Conservation (phyloP, 177 flowering plant species). For the Vitis hybrid region DNA sequence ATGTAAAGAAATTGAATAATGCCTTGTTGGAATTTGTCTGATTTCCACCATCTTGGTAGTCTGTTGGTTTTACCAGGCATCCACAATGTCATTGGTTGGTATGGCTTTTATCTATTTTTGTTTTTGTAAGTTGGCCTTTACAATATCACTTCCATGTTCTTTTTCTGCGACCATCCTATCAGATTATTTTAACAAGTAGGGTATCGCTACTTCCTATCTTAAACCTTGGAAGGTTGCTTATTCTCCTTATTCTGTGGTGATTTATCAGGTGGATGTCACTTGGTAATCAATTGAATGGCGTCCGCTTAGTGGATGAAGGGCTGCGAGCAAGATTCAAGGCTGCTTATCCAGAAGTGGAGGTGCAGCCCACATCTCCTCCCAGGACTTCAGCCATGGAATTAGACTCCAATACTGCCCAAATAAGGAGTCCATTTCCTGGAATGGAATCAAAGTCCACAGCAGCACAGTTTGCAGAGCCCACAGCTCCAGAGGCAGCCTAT, state of each 20-base stretch:
- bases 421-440: slow-evolving; percentile 54
- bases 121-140: too few relatives aligned
- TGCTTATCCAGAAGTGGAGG: slow-evolving; percentile 94
- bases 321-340: slow-evolving; percentile 94
- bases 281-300: slow-evolving; percentile 92
- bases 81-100: too few relatives aligned
- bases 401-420: slow-evolving; percentile 45
- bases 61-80: too few relatives aligned
- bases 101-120: too few relatives aligned
- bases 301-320: slow-evolving; percentile 88
- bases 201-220: too few relatives aligned
- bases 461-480: slow-evolving; percentile 33
- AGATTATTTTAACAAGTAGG: too few relatives aligned
- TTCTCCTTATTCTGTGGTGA: neutral
- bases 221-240: neutral
- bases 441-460: slow-evolving; percentile 42
- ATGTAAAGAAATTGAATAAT: too few relatives aligned
- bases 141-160: too few relatives aligned
- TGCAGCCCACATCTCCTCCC: slow-evolving; percentile 90
- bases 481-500: slow-evolving; percentile 35
- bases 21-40: too few relatives aligned
- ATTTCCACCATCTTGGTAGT: too few relatives aligned
- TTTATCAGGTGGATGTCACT: slow-evolving; percentile 88
- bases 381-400: slow-evolving; percentile 75
- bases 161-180: too few relatives aligned